phyloP scores from a whole-genome alignment of 2,329 filamentous ascomycete genomes.

The Penicillium sp. region DNA sequence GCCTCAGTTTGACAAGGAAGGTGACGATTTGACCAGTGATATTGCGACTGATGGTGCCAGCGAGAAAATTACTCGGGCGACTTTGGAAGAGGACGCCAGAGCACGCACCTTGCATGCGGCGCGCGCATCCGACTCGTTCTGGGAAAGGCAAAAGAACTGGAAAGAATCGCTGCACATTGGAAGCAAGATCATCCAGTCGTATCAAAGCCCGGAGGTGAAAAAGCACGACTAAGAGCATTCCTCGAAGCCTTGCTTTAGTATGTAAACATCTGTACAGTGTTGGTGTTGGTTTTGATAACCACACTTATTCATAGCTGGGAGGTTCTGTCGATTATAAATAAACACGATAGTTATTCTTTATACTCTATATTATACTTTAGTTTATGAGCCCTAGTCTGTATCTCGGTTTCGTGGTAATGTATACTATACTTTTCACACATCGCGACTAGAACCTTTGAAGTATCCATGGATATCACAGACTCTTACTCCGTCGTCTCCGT shows the following conservation, averaged over 20 bases:
- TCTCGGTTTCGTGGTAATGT: too few species aligned
- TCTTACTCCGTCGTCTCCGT: not conserved
- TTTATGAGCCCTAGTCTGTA: too few species aligned
- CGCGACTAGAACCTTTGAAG: not conserved
- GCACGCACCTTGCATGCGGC: slow-evolving; percentile 27
- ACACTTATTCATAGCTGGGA: not conserved
- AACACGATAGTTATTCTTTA: not conserved
- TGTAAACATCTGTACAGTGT: not conserved
- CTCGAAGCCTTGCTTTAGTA: not conserved
- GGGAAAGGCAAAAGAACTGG: slow-evolving; percentile 44
- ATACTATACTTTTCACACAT: not conserved
- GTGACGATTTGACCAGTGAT: slow-evolving; percentile 12
- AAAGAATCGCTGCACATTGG: slow-evolving; percentile 39
- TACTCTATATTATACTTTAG: not conserved
- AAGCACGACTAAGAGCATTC: slow-evolving; percentile 29
- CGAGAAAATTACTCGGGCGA: slow-evolving; percentile 30
- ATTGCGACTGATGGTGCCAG: slow-evolving; percentile 1
- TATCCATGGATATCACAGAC: not conserved
- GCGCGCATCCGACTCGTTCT: slow-evolving; percentile 37
- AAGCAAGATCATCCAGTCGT: slow-evolving; percentile 36
- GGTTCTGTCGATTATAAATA: not conserved
- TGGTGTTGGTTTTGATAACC: not conserved
- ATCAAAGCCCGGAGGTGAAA: slow-evolving; percentile 25
- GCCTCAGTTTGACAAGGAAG: slow-evolving; percentile 18
- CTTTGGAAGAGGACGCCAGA: slow-evolving; percentile 42